A percentile compares a stretch with the other conserved stretches of the same genome.
These are phyloP conservation scores for Lachancea waltii DNA, from an alignment of 805 yeast genomes.

Conservation along the genomic window DNA sequence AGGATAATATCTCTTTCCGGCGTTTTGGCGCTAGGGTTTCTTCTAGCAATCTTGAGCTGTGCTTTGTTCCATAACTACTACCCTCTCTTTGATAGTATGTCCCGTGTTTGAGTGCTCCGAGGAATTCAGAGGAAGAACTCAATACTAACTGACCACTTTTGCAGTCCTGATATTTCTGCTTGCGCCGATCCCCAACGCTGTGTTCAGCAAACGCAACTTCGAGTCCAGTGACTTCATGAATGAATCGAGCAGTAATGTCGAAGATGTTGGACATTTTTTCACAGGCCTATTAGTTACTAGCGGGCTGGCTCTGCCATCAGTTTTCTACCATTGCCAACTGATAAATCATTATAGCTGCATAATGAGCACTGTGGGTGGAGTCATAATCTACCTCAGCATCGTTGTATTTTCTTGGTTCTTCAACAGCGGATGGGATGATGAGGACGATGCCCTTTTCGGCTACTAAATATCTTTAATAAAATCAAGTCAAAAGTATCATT, in stretches of 20 bases:
- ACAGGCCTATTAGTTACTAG: slow-evolving; percentile 73
- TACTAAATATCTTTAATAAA: no score
- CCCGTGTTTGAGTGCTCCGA: no score
- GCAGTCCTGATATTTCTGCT: slow-evolving; percentile 52
- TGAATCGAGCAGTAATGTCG: slow-evolving; percentile 43
- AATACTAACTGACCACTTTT: no score
- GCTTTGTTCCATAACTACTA: slow-evolving; percentile 87
- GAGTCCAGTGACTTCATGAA: slow-evolving; percentile 56
- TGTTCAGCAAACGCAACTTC: slow-evolving; percentile 42
- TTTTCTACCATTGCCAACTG: slow-evolving; percentile 68
- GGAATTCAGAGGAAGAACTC: no score
- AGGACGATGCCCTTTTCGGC: slow-evolving; percentile 35
- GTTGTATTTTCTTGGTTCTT: slow-evolving; percentile 78
- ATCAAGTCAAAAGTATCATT: no score
- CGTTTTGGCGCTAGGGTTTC: slow-evolving; percentile 80
- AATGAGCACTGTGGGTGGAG: slow-evolving; percentile 81
- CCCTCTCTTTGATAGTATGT: slow-evolving; percentile 66
- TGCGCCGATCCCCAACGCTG: slow-evolving; percentile 67
- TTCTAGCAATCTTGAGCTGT: slow-evolving; percentile 80
- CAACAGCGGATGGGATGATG: slow-evolving; percentile 36
- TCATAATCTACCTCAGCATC: slow-evolving; percentile 73
- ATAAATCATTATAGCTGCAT: slow-evolving; percentile 63
- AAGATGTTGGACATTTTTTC: slow-evolving; percentile 71
- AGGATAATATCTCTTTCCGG: slow-evolving; percentile 33
- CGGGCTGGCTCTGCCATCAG: slow-evolving; percentile 69